These are phyloP conservation scores for Ceraceosorus guamensis DNA, from an alignment of 1,284 basidiomycete genomes.

Conservation along the genomic window DNA sequence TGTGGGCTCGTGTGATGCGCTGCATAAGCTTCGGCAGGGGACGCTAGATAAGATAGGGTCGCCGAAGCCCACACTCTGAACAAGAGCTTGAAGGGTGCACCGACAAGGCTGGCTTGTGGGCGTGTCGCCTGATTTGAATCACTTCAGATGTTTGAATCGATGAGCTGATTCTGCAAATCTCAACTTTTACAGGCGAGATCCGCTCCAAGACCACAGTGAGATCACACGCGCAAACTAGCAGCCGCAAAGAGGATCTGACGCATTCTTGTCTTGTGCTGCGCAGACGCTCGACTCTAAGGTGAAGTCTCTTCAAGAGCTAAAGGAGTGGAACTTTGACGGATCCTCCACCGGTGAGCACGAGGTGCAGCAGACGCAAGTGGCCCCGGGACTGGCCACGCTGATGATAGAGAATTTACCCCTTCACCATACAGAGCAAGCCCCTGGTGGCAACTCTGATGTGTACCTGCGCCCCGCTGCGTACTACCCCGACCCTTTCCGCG, in stretches of 20 bases:
- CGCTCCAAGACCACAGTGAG: conserved; percentile 44
- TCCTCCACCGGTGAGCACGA: conserved; percentile 34
- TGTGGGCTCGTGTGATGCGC: neutral
- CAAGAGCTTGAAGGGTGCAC: neutral
- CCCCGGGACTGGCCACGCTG: neutral
- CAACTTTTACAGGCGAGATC: conserved; percentile 21
- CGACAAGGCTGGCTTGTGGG: neutral
- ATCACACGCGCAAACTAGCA: conserved; percentile 36
- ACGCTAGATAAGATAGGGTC: neutral
- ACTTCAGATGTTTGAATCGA: neutral
- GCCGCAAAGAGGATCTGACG: conserved; percentile 24
- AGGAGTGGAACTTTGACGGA: conserved; percentile 98
- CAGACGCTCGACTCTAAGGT: conserved; percentile 76
- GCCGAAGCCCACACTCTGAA: neutral
- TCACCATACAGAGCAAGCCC: conserved; percentile 53
- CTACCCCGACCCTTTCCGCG: conserved; percentile 99
- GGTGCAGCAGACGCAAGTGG: neutral
- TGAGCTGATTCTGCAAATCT: too few species aligned
- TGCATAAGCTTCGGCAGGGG: neutral
- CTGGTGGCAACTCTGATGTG: conserved; percentile 91
- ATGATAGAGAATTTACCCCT: neutral
- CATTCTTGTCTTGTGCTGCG: conserved; percentile 7
- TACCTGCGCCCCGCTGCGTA: conserved; percentile 94
- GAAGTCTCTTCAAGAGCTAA: conserved; percentile 62
- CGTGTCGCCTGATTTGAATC: neutral